Conservation (phyloP, 257 asterid genomes). For the Galeopsis tetrahit region DNA sequence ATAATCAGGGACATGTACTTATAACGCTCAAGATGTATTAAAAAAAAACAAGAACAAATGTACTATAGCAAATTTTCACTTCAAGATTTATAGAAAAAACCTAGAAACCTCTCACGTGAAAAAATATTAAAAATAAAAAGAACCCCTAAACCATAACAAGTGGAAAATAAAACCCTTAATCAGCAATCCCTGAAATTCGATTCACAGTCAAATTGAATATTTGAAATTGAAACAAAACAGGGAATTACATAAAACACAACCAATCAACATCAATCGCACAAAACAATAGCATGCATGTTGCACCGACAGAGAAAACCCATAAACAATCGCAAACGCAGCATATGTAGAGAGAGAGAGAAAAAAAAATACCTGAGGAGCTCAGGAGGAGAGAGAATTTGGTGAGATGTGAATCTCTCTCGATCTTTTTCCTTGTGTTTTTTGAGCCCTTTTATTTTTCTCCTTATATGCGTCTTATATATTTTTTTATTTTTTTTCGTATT, state of each 20-base stretch:
- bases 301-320: neutral
- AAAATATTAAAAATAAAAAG: neutral
- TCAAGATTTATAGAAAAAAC: neutral
- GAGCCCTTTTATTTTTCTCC: neutral
- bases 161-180: slow-evolving; percentile 35
- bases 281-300: neutral
- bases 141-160: slow-evolving; percentile 17
- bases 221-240: slow-evolving; percentile 5
- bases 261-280: slow-evolving; percentile 36
- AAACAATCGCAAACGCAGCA: neutral
- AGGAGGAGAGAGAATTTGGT: slow-evolving; percentile 39
- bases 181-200: slow-evolving; percentile 25
- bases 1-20: neutral
- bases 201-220: slow-evolving; percentile 26
- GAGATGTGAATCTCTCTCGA: slow-evolving; percentile 53
- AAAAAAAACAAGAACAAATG: neutral
- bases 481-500: neutral
- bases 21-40: neutral
- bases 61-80: neutral
- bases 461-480: neutral
- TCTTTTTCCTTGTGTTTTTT: slow-evolving; percentile 14
- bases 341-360: slow-evolving; percentile 6
- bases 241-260: neutral
- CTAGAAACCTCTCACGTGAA: neutral
- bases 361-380: slow-evolving; percentile 30